Evolutionary conservation across 305 asterid species (phyloP).

Genomic region (Fraxinus paxiana): DNA sequence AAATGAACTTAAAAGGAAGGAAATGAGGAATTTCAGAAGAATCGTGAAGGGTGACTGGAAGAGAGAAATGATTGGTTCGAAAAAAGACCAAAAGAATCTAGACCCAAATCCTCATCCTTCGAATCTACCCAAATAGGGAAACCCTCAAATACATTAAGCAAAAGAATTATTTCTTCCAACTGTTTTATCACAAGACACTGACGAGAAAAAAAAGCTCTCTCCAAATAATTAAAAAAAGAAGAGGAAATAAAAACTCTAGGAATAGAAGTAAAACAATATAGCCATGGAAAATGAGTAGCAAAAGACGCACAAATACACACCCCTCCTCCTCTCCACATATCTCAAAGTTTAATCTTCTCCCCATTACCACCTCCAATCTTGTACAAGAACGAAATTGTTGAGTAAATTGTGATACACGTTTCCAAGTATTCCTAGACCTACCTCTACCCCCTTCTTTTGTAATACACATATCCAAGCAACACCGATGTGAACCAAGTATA

Average conservation of each 20-base stretch:
- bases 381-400: neutral
- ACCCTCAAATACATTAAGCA: neutral
- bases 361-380: neutral
- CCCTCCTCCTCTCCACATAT: neutral
- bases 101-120: neutral
- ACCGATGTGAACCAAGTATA: neutral
- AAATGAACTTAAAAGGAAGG: neutral
- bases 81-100: neutral
- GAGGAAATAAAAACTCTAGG: neutral
- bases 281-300: neutral
- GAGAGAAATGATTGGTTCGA: neutral
- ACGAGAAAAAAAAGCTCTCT: neutral
- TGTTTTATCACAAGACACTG: neutral
- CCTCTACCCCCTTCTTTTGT: neutral
- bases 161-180: neutral
- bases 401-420: neutral
- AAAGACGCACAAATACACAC: neutral
- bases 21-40: neutral
- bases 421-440: neutral
- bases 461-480: neutral
- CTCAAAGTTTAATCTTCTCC: neutral
- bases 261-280: neutral
- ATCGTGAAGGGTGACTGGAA: neutral
- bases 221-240: neutral
- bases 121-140: neutral